Evolutionary conservation across 106 monocot genomes (phyloP).

Genomic region (Acorus calamus): DNA sequence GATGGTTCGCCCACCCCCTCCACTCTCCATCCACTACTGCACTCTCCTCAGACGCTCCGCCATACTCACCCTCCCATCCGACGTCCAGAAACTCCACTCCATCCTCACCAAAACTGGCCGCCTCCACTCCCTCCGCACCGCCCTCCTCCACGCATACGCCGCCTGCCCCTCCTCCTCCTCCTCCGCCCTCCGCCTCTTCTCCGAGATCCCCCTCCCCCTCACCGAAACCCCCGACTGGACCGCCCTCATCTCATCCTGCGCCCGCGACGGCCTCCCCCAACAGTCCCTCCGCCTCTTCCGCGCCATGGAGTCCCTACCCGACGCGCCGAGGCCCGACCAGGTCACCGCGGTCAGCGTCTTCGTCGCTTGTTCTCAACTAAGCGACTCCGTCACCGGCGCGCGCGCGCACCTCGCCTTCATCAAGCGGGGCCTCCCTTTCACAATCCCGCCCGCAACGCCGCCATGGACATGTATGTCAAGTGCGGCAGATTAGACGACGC

Average conservation of each 20-base stretch:
- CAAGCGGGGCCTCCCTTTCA: conserved; percentile 31
- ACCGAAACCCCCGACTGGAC: conserved; percentile 26
- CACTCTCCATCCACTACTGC: conserved; percentile 12
- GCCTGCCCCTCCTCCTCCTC: conserved; percentile 7
- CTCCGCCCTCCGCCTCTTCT: conserved; percentile 21
- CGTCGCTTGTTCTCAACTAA: conserved; percentile 28
- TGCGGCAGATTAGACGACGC: conserved; percentile 41
- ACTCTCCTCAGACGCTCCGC: conserved; percentile 25
- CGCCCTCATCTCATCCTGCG: conserved; percentile 29
- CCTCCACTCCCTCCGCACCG: conserved; percentile 12
- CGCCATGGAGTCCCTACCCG: conserved; percentile 20
- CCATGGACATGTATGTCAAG: conserved; percentile 40
- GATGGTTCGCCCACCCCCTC: neutral
- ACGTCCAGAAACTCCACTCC: conserved; percentile 23
- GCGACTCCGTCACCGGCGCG: conserved; percentile 16
- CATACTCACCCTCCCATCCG: conserved; percentile 10
- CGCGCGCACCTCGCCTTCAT: conserved; percentile 30
- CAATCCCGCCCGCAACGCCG: conserved; percentile 24
- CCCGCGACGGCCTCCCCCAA: conserved; percentile 12
- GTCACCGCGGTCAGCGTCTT: conserved; percentile 38
- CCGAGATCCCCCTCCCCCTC: conserved; percentile 4
- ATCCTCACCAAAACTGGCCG: conserved; percentile 22
- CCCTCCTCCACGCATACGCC: conserved; percentile 38
- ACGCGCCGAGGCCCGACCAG: conserved; percentile 21
- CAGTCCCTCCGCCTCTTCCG: conserved; percentile 30